Percentiles rank a stretch among this genome's conserved stretches.
Conservation (phyloP, 768 basidiomycete genomes). For the Tulasnella sp. region DNA sequence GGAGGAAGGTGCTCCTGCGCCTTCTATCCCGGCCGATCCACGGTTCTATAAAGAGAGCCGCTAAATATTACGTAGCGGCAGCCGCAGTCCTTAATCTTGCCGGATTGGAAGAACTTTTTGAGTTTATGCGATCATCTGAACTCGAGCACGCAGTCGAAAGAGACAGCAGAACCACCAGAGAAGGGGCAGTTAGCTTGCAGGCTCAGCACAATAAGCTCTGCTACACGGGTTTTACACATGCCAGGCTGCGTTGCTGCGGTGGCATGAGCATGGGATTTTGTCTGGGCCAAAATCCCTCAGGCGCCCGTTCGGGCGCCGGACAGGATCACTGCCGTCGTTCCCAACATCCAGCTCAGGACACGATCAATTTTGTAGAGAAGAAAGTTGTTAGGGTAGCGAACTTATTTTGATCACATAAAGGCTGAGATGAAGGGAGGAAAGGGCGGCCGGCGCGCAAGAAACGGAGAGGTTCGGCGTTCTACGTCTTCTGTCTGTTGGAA, state of each 20-base stretch:
- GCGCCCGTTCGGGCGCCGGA: not conserved
- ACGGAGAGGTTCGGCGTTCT: not conserved
- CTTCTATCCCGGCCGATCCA: too few species aligned
- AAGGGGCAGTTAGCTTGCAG: too few species aligned
- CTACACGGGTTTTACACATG: too few species aligned
- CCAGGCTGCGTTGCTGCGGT: not conserved
- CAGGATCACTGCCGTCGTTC: not conserved
- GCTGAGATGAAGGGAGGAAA: not conserved
- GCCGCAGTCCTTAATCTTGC: too few species aligned
- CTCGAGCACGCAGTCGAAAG: too few species aligned
- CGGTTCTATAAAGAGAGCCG: too few species aligned
- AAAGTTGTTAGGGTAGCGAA: not conserved
- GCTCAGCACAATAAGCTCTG: too few species aligned
- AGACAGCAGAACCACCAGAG: too few species aligned
- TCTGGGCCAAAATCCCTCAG: not conserved
- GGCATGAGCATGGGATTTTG: not conserved
- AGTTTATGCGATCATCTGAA: too few species aligned
- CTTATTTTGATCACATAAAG: not conserved
- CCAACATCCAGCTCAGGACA: not conserved
- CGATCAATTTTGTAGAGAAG: not conserved
- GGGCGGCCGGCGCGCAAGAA: not conserved
- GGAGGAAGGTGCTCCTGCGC: too few species aligned
- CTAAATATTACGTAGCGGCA: too few species aligned
- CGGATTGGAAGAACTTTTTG: too few species aligned
- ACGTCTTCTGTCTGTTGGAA: not conserved